A percentile compares a stretch with the other conserved stretches of the same genome.
phyloP scores from a whole-genome alignment of 1,139 yeast species.

The Pichia sp. region DNA sequence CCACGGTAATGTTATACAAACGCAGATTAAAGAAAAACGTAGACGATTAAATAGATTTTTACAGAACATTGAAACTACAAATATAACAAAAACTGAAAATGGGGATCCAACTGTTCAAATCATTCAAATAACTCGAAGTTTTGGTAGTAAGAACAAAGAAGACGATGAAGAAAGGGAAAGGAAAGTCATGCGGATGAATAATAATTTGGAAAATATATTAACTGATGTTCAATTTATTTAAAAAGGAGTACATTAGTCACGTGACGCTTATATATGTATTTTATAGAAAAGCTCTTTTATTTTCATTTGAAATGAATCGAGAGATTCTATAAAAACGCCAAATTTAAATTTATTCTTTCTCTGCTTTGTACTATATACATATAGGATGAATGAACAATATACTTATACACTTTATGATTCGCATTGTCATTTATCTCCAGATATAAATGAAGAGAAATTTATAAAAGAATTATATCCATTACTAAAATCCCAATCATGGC shows the following conservation, averaged over 20 bases:
- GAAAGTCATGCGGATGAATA: neutral
- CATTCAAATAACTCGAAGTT: neutral
- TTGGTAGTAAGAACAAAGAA: neutral
- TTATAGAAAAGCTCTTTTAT: too few species aligned
- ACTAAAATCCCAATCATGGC: conserved; percentile 1
- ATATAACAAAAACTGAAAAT: neutral
- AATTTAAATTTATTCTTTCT: too few species aligned
- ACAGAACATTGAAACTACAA: neutral
- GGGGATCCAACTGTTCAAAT: neutral
- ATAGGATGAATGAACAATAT: neutral
- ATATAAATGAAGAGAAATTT: conserved; percentile 12
- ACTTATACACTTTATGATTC: conserved; percentile 50
- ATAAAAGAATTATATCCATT: conserved; percentile 6
- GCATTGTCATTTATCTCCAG: conserved; percentile 54
- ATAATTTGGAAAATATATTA: conserved; percentile 1
- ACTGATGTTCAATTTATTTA: conserved; percentile 1
- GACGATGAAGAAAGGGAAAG: neutral
- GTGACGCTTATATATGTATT: too few species aligned
- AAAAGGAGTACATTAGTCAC: too few species aligned
- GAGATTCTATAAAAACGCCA: too few species aligned
- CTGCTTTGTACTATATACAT: neutral
- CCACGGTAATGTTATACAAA: neutral
- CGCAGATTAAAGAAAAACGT: conserved; percentile 3
- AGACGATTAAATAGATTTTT: neutral
- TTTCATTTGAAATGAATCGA: too few species aligned